Evolutionary conservation across 1,284 basidiomycete species (phyloP).

Genomic region (Dichomitus squalens): DNA sequence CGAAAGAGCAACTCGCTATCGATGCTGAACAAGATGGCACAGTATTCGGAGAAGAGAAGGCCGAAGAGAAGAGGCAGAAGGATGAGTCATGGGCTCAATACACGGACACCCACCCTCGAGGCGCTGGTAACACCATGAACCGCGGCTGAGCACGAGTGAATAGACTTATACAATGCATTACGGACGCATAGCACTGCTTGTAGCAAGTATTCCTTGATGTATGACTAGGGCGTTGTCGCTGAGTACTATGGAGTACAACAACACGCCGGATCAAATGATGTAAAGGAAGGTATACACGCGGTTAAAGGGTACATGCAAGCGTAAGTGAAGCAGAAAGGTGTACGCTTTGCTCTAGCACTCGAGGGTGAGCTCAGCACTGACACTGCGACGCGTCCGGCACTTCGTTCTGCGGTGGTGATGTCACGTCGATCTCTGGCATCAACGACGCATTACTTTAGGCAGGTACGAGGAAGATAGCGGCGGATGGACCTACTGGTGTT

Average conservation of each 20-base stretch:
- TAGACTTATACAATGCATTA: slow-evolving; percentile 1
- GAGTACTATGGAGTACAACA: slow-evolving; percentile 15
- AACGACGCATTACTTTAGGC: slow-evolving; percentile 8
- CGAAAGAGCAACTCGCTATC: slow-evolving; percentile 74
- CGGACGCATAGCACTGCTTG: slow-evolving; percentile 2
- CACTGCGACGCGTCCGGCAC: slow-evolving; percentile 81
- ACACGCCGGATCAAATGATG: slow-evolving; percentile 13
- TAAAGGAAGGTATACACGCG: slow-evolving; percentile 21
- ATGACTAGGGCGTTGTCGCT: slow-evolving; percentile 9
- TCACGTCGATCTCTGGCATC: slow-evolving; percentile 81
- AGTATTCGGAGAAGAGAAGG: slow-evolving; percentile 64
- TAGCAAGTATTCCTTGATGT: slow-evolving; percentile 18
- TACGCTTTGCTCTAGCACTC: slow-evolving; percentile 13
- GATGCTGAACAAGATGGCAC: slow-evolving; percentile 89
- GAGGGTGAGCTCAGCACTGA: slow-evolving; percentile 53
- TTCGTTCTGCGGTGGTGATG: slow-evolving; percentile 59
- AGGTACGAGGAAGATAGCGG: not conserved
- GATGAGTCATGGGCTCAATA: slow-evolving; percentile 88
- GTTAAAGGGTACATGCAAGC: slow-evolving; percentile 18
- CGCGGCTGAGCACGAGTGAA: slow-evolving; percentile 59
- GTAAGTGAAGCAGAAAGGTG: slow-evolving; percentile 13
- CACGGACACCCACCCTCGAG: slow-evolving; percentile 80
- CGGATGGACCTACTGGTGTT: slow-evolving; percentile 64
- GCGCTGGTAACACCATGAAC: slow-evolving; percentile 95
- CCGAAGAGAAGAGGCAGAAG: slow-evolving; percentile 77